Conservation (phyloP, 257 asterid species). For the Solanum chiquidenum region DNA sequence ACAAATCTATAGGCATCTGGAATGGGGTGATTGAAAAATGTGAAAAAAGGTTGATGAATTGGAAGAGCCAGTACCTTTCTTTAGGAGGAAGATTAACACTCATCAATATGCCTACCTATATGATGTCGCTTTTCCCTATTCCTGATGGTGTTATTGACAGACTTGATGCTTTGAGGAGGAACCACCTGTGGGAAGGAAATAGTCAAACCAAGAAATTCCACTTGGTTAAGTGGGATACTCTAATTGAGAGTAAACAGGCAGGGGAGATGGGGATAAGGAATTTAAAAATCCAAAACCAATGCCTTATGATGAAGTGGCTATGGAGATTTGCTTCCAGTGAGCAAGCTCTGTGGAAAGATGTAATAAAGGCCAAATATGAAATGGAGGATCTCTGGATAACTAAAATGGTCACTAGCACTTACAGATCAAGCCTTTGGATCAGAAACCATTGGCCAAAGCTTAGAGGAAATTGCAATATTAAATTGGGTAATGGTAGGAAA, state of each 20-base stretch:
- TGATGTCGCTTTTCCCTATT: not conserved
- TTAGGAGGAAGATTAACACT: not conserved
- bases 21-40: not conserved
- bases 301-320: not conserved
- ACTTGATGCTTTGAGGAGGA: not conserved
- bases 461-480: not conserved
- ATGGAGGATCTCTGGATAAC: not conserved
- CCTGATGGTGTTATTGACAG: not conserved
- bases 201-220: not conserved
- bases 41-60: not conserved
- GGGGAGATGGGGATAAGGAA: not conserved
- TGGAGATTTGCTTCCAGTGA: not conserved
- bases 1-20: not conserved
- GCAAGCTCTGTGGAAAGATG: not conserved
- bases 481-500: not conserved
- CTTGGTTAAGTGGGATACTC: not conserved
- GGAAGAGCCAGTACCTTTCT: not conserved
- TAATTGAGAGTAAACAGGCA: not conserved
- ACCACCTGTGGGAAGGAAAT: not conserved
- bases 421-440: not conserved
- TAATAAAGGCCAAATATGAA: not conserved
- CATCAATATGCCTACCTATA: not conserved
- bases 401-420: not conserved
- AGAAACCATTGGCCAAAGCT: not conserved
- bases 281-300: not conserved